Evolutionary conservation across 768 basidiomycete genomes (phyloP), one percentile per base, ranked within the genome.

Genomic region (Phaeotremella skinneri): DNA sequence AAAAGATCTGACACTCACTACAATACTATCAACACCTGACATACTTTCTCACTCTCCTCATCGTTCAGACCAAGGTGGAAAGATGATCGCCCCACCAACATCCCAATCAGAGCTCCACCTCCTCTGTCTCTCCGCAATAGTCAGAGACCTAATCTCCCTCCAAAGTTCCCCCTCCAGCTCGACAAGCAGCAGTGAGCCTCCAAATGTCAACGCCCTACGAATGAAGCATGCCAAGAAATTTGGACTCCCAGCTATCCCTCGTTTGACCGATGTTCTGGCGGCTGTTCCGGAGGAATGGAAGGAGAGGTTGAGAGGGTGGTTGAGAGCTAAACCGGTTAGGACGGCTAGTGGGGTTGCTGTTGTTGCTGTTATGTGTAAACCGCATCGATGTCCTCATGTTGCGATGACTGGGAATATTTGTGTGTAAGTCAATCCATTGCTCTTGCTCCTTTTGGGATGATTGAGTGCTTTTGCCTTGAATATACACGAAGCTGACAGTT

Each of bases 391-490:
- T 81, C 96, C 96, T 3, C 96, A 99, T 79, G 98, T 99, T 56
- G 96, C 96, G 6, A 96, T 99, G 91, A 99, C 96, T 0, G 96
- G 96, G 27, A 99, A 99, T 70, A 98, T 99, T 56, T 99, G 96
- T 79, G 96, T 99, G 87, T 94, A 78, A 64, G 88, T 80, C 6
- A 6, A 31, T n/a, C 4, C 49, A 23, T n/a, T 1, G 13, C 7
- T 26, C 6, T 11, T 20, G 27, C 34, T 11, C 13, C 13, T 45
- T 11, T 9, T 45, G 16, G 49, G n/a, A 47, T 49, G 29, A 56
- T 14, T 6, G n/a, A n/a, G n/a, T n/a, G n/a, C n/a, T n/a, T n/a
- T n/a, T n/a, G n/a, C n/a, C n/a, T n/a, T n/a, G n/a, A n/a, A n/a
- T n/a, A n/a, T n/a, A n/a, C n/a, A n/a, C n/a, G n/a, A n/a, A n/a